A percentile compares a stretch with the other conserved stretches of the same genome.
phyloP scores from a whole-genome alignment of 352 stramenopile species.

The Blastocystis hominis region DNA sequence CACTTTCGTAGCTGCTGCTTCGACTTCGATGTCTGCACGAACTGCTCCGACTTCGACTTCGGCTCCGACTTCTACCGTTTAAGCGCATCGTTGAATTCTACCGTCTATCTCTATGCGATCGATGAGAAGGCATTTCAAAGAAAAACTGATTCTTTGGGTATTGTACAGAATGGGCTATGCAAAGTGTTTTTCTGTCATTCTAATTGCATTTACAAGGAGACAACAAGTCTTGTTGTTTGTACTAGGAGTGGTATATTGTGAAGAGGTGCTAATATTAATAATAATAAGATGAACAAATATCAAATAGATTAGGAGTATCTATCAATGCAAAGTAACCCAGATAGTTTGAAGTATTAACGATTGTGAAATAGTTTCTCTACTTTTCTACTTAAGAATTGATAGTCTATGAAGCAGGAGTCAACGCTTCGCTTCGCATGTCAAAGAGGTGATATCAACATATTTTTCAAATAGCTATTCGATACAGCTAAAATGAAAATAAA shows the following conservation, averaged over 20 bases:
- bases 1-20: neutral
- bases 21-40: neutral
- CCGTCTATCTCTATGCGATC: neutral
- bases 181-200: no score
- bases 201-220: no score
- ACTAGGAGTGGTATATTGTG: no score
- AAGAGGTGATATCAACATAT: neutral
- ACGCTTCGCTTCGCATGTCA: conserved; percentile 36
- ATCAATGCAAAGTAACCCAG: no score
- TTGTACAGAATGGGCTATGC: neutral
- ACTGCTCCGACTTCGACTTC: conserved; percentile 3
- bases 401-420: neutral
- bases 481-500: neutral
- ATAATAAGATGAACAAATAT: no score
- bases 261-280: no score
- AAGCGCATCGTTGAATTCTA: neutral
- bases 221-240: no score
- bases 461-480: neutral
- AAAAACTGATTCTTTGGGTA: neutral
- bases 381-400: neutral
- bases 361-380: neutral
- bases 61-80: neutral
- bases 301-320: no score
- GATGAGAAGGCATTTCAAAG: neutral
- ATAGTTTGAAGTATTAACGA: no score